These are phyloP conservation scores for Salvia sclarea DNA, from an alignment of 305 asterid species.

Conservation along the genomic window DNA sequence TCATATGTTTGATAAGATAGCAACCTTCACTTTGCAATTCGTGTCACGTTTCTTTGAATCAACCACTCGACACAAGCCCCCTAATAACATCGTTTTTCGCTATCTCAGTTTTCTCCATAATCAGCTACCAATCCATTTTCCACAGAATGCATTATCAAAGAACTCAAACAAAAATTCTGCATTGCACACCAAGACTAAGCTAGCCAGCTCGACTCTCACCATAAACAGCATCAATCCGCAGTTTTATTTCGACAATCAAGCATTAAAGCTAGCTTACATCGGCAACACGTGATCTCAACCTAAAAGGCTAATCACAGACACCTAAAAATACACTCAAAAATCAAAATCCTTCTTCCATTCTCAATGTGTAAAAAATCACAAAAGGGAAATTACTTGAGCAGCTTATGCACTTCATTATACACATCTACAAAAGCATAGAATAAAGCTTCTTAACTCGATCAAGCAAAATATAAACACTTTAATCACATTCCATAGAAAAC, in stretches of 20 bases:
- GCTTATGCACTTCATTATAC: slow-evolving; percentile 10
- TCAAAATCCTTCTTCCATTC: not conserved
- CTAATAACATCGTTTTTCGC: not conserved
- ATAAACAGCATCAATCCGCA: not conserved
- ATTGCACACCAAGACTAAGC: not conserved
- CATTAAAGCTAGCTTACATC: slow-evolving; percentile 18
- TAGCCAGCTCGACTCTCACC: not conserved
- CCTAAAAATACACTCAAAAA: not conserved
- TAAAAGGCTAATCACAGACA: not conserved
- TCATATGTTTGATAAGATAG: not conserved
- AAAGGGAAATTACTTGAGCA: not conserved
- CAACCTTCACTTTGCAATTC: slow-evolving; percentile 21
- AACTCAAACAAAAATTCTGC: not conserved
- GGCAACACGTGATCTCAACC: not conserved
- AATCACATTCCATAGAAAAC: not conserved
- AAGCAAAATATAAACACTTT: not conserved
- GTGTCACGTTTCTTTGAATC: slow-evolving; percentile 10
- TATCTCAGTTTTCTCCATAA: slow-evolving; percentile 11
- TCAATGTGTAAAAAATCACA: not conserved
- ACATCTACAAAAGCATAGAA: slow-evolving; percentile 9
- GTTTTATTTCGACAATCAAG: not conserved
- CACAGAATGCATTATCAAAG: not conserved
- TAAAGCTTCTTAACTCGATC: not conserved
- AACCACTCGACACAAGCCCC: not conserved
- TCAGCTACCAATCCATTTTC: not conserved